These are phyloP conservation scores for Gnetum montanum DNA, from an alignment of 75 land plant genomes.

Conservation along the genomic window DNA sequence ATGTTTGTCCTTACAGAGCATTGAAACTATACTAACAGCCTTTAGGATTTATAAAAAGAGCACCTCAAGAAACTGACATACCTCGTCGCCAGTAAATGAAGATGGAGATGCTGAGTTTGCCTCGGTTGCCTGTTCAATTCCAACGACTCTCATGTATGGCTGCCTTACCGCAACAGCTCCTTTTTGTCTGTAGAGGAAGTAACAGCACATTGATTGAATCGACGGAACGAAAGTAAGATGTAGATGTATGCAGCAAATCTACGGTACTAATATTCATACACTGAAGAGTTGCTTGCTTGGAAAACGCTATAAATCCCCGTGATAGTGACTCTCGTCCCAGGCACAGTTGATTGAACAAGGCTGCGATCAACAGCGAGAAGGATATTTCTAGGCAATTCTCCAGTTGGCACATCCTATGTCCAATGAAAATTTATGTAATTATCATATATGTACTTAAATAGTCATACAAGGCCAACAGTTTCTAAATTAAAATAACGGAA, in stretches of 20 bases:
- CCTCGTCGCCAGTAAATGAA: conserved; percentile 71
- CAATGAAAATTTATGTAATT: conserved; percentile 4
- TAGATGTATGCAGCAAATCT: not conserved
- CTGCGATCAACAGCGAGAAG: conserved; percentile 83
- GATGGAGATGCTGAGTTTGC: conserved; percentile 53
- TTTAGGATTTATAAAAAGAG: not conserved
- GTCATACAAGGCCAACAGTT: too few relatives aligned
- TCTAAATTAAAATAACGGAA: too few relatives aligned
- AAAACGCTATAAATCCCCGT: conserved; percentile 92
- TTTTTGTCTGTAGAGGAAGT: conserved; percentile 63
- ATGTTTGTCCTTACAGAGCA: too few relatives aligned
- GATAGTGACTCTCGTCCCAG: conserved; percentile 88
- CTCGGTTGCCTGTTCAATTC: conserved; percentile 78
- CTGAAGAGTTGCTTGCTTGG: conserved; percentile 64
- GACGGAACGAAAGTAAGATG: not conserved
- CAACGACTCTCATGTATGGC: conserved; percentile 93
- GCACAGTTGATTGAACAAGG: conserved; percentile 85
- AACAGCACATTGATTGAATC: not conserved
- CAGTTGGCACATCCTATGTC: conserved; percentile 96
- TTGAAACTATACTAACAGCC: not conserved
- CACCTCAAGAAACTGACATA: conserved; percentile 6
- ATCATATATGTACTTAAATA: not conserved
- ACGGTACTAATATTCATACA: conserved; percentile 22
- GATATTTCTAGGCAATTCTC: conserved; percentile 96
- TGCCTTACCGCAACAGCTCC: conserved; percentile 95